phyloP scores from a whole-genome alignment of 2,329 filamentous ascomycete species.

The Allantophomopsis cytisporea region DNA sequence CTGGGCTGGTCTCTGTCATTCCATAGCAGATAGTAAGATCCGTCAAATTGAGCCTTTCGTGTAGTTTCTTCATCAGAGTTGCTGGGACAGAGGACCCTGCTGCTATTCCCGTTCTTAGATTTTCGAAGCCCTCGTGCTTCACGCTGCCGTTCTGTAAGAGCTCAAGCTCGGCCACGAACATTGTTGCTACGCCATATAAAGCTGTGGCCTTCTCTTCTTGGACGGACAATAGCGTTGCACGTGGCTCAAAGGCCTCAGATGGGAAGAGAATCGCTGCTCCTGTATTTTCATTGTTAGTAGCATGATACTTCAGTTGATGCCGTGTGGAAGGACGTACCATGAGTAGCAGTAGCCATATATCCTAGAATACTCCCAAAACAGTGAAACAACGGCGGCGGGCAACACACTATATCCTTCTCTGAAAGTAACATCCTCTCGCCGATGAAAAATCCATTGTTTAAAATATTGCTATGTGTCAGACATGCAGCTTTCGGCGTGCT shows the following conservation, averaged over 20 bases:
- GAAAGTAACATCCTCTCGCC: constrained; percentile 74
- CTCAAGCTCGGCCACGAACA: constrained; percentile 84
- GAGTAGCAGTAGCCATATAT: constrained; percentile 90
- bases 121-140: constrained; percentile 38
- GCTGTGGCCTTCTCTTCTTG: constrained; percentile 39
- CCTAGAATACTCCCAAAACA: constrained; percentile 88
- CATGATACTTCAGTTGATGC: too few relatives aligned
- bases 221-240: constrained; percentile 46
- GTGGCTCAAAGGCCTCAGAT: constrained; percentile 73
- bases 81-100: constrained; percentile 78
- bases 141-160: constrained; percentile 42
- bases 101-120: constrained; percentile 79
- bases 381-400: constrained; percentile 74
- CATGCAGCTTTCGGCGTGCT: constrained; percentile 84
- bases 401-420: constrained; percentile 62
- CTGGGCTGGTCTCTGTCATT: constrained; percentile 25
- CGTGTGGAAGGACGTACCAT: constrained; percentile 15
- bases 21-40: constrained; percentile 83
- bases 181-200: constrained; percentile 84
- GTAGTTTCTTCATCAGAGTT: constrained; percentile 65
- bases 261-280: constrained; percentile 77
- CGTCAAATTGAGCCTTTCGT: constrained; percentile 58
- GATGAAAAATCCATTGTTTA: constrained; percentile 85
- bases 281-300: constrained; percentile 11
- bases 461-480: constrained; percentile 69